Evolutionary conservation across 805 yeast species (phyloP).

Genomic region (Hanseniaspora lindneri): DNA sequence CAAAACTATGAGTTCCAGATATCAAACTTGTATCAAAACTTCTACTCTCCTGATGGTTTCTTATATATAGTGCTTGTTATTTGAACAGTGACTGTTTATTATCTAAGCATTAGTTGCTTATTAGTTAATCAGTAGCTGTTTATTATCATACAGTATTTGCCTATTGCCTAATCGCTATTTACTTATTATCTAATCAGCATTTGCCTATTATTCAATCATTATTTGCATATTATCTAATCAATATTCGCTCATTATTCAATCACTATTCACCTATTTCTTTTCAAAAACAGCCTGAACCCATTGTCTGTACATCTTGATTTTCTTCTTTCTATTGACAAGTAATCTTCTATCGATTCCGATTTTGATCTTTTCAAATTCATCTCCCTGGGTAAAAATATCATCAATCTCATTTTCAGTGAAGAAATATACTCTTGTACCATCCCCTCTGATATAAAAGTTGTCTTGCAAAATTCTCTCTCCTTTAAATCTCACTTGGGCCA

Average conservation of each 20-base stretch:
- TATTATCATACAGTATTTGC: too few relatives aligned
- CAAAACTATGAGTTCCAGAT: slow-evolving; percentile 36
- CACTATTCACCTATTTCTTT: slow-evolving; percentile 29
- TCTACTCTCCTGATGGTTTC: slow-evolving; percentile 52
- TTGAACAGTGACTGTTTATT: slow-evolving; percentile 10
- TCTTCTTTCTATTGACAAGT: slow-evolving; percentile 82
- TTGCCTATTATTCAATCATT: too few relatives aligned
- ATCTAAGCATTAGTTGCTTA: too few relatives aligned
- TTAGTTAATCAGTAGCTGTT: too few relatives aligned
- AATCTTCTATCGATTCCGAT: slow-evolving; percentile 85
- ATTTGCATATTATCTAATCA: too few relatives aligned
- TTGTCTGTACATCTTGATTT: slow-evolving; percentile 87
- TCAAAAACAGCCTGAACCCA: slow-evolving; percentile 92
- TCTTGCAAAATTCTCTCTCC: slow-evolving; percentile 77
- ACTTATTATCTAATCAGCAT: too few relatives aligned
- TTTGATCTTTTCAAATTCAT: slow-evolving; percentile 50
- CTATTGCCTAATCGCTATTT: too few relatives aligned
- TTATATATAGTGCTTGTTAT: slow-evolving; percentile 34
- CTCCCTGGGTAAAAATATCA: slow-evolving; percentile 48
- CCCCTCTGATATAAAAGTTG: slow-evolving; percentile 92
- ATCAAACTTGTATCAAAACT: slow-evolving; percentile 34
- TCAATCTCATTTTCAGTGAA: slow-evolving; percentile 88
- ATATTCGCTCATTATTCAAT: too few relatives aligned
- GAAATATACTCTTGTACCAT: slow-evolving; percentile 94
- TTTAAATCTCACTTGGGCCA: slow-evolving; percentile 90